Percentiles rank a stretch among this genome's conserved stretches.
Conservation (phyloP, 371 early-diverging fungal species). For the Syncephalis fuscata region DNA sequence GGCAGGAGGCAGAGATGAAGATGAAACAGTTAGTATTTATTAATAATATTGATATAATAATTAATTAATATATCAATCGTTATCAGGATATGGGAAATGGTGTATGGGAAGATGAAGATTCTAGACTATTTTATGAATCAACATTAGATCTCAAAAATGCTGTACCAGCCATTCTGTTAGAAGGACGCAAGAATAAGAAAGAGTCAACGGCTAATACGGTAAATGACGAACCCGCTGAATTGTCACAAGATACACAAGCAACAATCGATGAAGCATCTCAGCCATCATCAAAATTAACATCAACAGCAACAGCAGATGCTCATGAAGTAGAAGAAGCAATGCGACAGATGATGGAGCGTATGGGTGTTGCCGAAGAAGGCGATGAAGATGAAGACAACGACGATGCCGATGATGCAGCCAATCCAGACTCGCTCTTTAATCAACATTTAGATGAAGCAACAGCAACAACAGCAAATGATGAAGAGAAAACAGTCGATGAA, state of each 20-base stretch:
- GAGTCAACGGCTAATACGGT: slow-evolving; percentile 9
- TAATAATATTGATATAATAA: not conserved
- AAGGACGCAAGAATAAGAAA: slow-evolving; percentile 21
- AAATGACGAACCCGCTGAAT: slow-evolving; percentile 6
- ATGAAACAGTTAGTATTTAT: slow-evolving; percentile 18
- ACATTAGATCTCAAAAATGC: slow-evolving; percentile 51
- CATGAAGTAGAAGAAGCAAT: slow-evolving; percentile 9
- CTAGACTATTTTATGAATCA: slow-evolving; percentile 66
- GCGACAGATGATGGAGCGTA: slow-evolving; percentile 8
- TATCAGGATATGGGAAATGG: slow-evolving; percentile 28
- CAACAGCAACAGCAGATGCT: not conserved
- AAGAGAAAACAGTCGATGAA: slow-evolving; percentile 17
- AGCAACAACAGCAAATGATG: slow-evolving; percentile 12
- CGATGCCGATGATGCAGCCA: slow-evolving; percentile 7
- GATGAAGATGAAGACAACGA: not conserved
- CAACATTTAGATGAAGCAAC: slow-evolving; percentile 11
- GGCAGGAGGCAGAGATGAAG: slow-evolving; percentile 17
- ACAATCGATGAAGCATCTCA: not conserved
- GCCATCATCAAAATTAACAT: too few relatives aligned
- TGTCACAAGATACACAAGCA: slow-evolving; percentile 4
- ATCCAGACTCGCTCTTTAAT: slow-evolving; percentile 14
- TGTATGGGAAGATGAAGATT: slow-evolving; percentile 81
- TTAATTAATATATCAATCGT: slow-evolving; percentile 2
- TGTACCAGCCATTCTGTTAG: slow-evolving; percentile 66
- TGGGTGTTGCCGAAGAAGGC: slow-evolving; percentile 9